phyloP scores from a whole-genome alignment of 345 rosid species.

The Syzygium jambos region DNA sequence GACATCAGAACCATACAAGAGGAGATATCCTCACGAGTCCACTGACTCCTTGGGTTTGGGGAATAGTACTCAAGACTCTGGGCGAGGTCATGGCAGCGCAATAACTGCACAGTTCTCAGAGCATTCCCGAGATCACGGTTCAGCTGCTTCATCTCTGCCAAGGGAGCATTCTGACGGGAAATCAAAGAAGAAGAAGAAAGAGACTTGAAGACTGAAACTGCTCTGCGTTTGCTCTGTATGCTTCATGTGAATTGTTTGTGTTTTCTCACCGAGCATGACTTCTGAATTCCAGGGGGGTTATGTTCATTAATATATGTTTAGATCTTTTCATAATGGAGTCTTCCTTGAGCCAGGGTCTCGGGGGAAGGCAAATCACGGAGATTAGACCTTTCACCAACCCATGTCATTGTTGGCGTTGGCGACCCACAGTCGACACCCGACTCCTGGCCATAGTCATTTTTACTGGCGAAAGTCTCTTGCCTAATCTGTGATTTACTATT shows the following conservation, averaged over 20 bases:
- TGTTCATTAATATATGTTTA: not conserved
- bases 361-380: not conserved
- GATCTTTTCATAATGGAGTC: not conserved
- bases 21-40: constrained; percentile 3
- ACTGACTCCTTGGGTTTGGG: constrained; percentile 5
- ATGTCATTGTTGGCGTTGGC: not conserved
- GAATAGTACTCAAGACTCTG: not conserved
- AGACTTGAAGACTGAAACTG: not conserved
- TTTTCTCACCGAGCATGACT: not conserved
- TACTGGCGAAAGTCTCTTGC: not conserved
- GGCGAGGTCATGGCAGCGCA: not conserved
- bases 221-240: not conserved
- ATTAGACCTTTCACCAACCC: not conserved
- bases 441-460: not conserved
- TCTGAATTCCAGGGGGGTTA: not conserved
- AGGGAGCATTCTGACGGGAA: constrained; percentile 10
- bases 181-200: constrained; percentile 26
- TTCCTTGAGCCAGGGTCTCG: not conserved
- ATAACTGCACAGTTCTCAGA: not conserved
- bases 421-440: not conserved
- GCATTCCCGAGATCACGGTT: not conserved
- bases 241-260: not conserved
- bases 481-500: not conserved
- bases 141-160: constrained; percentile 20
- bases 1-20: constrained; percentile 23